Evolutionary conservation across 1,284 basidiomycete genomes (phyloP).

Genomic region (Limonomyces culmigenus): DNA sequence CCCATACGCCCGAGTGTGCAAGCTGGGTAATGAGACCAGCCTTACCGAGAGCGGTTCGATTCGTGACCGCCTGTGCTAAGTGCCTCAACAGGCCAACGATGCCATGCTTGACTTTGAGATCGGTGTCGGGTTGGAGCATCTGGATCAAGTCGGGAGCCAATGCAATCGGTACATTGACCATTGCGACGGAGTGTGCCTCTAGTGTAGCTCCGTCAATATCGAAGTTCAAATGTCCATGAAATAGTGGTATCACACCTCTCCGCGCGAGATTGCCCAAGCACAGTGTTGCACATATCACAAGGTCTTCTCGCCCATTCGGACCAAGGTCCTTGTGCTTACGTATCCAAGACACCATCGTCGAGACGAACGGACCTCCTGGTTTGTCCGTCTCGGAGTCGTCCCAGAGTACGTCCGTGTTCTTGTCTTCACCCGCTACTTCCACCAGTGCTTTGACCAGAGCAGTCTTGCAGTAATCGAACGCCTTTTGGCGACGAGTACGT

Average conservation of each 20-base stretch:
- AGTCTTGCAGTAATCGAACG: slow-evolving; percentile 69
- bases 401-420: slow-evolving; percentile 61
- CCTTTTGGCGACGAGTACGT: slow-evolving; percentile 36
- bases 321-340: slow-evolving; percentile 24
- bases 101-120: slow-evolving; percentile 75
- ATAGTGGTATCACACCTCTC: slow-evolving; percentile 32
- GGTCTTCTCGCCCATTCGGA: slow-evolving; percentile 41
- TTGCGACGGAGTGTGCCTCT: slow-evolving; percentile 51
- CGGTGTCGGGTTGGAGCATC: slow-evolving; percentile 23
- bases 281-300: slow-evolving; percentile 69
- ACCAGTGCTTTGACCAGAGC: slow-evolving; percentile 74
- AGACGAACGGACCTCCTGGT: slow-evolving; percentile 57
- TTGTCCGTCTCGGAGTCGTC: slow-evolving; percentile 35
- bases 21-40: slow-evolving; percentile 48
- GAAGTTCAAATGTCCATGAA: slow-evolving; percentile 1
- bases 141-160: slow-evolving; percentile 23
- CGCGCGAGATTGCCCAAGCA: slow-evolving; percentile 71
- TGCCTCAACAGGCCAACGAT: slow-evolving; percentile 74
- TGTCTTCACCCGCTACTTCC: slow-evolving; percentile 69
- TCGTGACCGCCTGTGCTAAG: slow-evolving; percentile 56
- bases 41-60: slow-evolving; percentile 44
- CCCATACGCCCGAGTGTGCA: slow-evolving; percentile 54
- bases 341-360: slow-evolving; percentile 66
- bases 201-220: slow-evolving; percentile 4
- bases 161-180: slow-evolving; percentile 35